Evolutionary conservation across 139 green algal genomes (phyloP), one percentile per base, ranked within the genome.

Genomic region (Chlorella sp.): DNA sequence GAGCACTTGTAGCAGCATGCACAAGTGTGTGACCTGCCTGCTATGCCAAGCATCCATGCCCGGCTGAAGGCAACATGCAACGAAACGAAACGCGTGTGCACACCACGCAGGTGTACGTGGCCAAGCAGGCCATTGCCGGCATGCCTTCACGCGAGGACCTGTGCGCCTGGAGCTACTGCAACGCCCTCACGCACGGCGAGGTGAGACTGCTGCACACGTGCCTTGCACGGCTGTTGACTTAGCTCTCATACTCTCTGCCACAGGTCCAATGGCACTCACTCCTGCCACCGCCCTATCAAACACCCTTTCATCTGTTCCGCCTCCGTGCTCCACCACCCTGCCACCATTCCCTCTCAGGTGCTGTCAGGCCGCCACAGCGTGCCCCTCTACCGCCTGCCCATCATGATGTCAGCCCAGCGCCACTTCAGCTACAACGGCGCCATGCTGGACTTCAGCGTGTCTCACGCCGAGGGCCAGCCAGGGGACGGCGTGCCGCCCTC

Each of bases 371-470:
- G 32, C 31, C 86, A 87, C 59, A 79, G 67, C 59, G 33, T 86
- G 49, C 82, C 84, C 3, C 69, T 91, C 42, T 83, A 82, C 70
- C 75, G 80, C 33, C 76, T 89, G 32, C 86, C 84, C 0, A 64
- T 91, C 30, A 81, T 89, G 33, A 71, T 80, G 24, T 3, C 69
- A 3, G 83, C 83, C 2, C 70, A 72, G 55, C 82, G 82, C 59
- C 85, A 87, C 67, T 87, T 87, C 71, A 76, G 68, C 3, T 89
- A 77, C 71, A 75, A 87, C 26, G 67, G 68, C 49, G 86, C 86
- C 32, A 77, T 81, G 63, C 64, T 89, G 32, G 76, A 88, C 6
- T 82, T 87, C 29, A 68, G 49, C 72, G 34, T 83, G 35, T 34
- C 64, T 20, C 35, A 63, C 5, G 35, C 2, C 26, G 26, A 34